These are phyloP conservation scores for Dothistroma septosporum DNA, from an alignment of 2,329 filamentous ascomycete species.

Conservation along the genomic window DNA sequence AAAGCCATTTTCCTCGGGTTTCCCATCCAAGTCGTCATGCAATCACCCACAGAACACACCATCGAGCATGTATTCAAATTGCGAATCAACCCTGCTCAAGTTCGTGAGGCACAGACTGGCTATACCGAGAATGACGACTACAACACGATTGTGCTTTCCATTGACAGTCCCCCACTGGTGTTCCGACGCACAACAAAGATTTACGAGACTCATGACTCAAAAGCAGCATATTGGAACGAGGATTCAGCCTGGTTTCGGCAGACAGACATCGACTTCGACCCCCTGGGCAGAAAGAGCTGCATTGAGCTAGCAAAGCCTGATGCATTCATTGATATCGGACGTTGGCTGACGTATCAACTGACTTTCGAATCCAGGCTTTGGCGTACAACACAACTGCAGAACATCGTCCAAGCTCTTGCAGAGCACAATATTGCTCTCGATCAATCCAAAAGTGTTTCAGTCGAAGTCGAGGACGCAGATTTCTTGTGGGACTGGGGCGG, in stretches of 20 bases:
- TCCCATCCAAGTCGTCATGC: slow-evolving; percentile 15
- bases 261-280: slow-evolving; percentile 54
- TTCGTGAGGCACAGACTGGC: slow-evolving; percentile 12
- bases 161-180: slow-evolving; percentile 36
- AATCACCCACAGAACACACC: neutral
- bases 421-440: slow-evolving; percentile 68
- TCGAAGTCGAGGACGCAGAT: slow-evolving; percentile 20
- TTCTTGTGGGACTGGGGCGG: slow-evolving; percentile 14
- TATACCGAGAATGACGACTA: slow-evolving; percentile 21
- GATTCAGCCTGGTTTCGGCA: slow-evolving; percentile 59
- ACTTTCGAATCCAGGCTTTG: slow-evolving; percentile 37
- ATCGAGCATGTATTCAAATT: slow-evolving; percentile 19
- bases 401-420: slow-evolving; percentile 51
- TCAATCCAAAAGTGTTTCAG: slow-evolving; percentile 41
- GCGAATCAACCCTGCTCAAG: slow-evolving; percentile 23
- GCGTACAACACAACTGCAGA: slow-evolving; percentile 18
- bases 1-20: slow-evolving; percentile 48
- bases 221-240: slow-evolving; percentile 50
- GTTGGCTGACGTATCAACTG: slow-evolving; percentile 59
- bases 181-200: slow-evolving; percentile 25
- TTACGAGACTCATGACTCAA: slow-evolving; percentile 39
- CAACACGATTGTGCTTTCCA: slow-evolving; percentile 34
- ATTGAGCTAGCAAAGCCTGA: slow-evolving; percentile 46
- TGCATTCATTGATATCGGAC: slow-evolving; percentile 58
- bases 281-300: slow-evolving; percentile 1